Percentiles rank a stretch among this genome's conserved stretches.
Evolutionary conservation across 1,284 basidiomycete species (phyloP).

Genomic region (Leccinum ponderosum): DNA sequence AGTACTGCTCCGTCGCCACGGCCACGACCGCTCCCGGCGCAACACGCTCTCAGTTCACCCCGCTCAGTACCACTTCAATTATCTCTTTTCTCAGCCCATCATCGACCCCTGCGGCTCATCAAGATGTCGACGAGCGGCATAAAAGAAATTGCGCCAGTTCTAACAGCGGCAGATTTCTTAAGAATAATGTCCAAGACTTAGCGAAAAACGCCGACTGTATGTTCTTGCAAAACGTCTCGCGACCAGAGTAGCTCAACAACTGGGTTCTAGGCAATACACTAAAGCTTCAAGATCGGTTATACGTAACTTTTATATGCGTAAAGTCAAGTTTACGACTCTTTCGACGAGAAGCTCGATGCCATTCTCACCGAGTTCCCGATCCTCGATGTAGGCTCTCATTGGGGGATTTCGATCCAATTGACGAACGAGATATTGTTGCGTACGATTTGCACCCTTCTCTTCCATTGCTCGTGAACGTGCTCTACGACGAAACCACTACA

Average conservation of each 20-base stretch:
- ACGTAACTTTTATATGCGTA: conserved; percentile 97
- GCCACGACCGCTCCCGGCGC: no score
- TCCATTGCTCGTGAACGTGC: conserved; percentile 90
- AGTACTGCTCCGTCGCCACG: conserved; percentile 22
- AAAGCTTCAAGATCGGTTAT: conserved; percentile 99
- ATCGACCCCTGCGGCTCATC: conserved; percentile 8
- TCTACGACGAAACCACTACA: conserved; percentile 97
- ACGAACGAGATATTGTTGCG: conserved; percentile 9
- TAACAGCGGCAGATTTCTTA: conserved; percentile 87
- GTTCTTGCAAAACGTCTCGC: conserved; percentile 2
- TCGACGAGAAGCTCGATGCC: conserved; percentile 94
- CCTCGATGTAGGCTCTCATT: conserved; percentile 72
- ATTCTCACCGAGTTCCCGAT: conserved; percentile 97
- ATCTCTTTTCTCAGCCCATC: not conserved
- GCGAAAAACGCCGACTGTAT: conserved; percentile 94
- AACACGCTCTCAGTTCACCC: no score
- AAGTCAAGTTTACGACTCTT: conserved; percentile 98
- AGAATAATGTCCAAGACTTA: conserved; percentile 81
- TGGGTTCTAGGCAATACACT: conserved; percentile 78
- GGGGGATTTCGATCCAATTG: not conserved
- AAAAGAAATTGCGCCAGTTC: conserved; percentile 96
- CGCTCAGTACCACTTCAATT: not conserved
- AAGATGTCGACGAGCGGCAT: conserved; percentile 82
- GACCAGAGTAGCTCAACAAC: conserved; percentile 2
- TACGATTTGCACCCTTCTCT: conserved; percentile 93